Evolutionary conservation across 495 filamentous ascomycete species (phyloP), one percentile per base, ranked within the genome.

Genomic region (Aspergillus saccharolyticus): DNA sequence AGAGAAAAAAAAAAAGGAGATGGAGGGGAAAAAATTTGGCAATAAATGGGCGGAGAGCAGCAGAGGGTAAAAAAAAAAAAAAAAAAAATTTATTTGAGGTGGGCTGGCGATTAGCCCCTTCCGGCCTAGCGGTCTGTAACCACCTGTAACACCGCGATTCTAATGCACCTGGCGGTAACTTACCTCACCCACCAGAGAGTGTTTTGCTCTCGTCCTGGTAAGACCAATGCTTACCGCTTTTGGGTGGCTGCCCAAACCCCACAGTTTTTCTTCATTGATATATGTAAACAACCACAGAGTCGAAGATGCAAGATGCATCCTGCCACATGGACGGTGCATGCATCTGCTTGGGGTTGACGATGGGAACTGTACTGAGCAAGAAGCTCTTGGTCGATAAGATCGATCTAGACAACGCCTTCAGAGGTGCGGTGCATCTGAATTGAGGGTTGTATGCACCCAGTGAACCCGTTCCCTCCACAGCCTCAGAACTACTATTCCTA

Each of bases 51-150:
- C 61, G 58, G 53, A 60, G 25, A 60, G 57, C 55, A 61, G 55
- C 58, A 64, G 58, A 60, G 63, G 61, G 57, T 54, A 59, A 44
- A 57, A 22, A 20, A 46, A 54, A 50, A 55, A 60, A 60, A 53
- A 46, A 60, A 54, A 64, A 66, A 70, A 66, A 68, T 62, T 46
- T n/a, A n/a, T n/a, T n/a, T n/a, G n/a, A n/a, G n/a, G n/a, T n/a
- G n/a, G n/a, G n/a, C n/a, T n/a, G n/a, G n/a, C n/a, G n/a, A n/a
- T 18, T 42, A 25, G 19, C 45, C 52, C 16, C 4, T 28, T 46
- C 19, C 19, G 52, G 47, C 6, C 16, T 50, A 50, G 47, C 47
- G 15, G 47, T 50, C 24, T 50, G 21, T 24, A 7, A 25, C 24
- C 0, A n/a, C n/a, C n/a, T n/a, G n/a, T n/a, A n/a, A n/a, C n/a